Percentiles rank a stretch among this genome's conserved stretches.
phyloP scores from a whole-genome alignment of 2,329 filamentous ascomycete species.

The Aureobasidium uvarum region DNA sequence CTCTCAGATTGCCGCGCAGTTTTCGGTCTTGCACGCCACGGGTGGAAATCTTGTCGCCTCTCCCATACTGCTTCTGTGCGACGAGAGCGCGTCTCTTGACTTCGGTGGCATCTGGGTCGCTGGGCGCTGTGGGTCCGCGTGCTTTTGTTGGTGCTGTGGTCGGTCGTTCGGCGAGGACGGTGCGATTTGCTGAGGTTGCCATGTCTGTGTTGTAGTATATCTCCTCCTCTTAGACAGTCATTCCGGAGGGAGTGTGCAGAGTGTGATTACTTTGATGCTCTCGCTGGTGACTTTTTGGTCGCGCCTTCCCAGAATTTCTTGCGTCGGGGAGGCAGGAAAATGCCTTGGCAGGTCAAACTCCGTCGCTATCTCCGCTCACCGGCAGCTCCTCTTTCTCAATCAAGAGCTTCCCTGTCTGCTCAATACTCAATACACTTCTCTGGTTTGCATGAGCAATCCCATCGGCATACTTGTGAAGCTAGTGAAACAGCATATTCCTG shows the following conservation, averaged over 20 bases:
- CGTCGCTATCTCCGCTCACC: not conserved
- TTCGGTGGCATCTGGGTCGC: slow-evolving; percentile 38
- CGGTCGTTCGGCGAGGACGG: slow-evolving; percentile 17
- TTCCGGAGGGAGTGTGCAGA: not conserved
- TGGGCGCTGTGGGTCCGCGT: slow-evolving; percentile 32
- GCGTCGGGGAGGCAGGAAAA: not conserved
- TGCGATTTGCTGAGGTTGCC: slow-evolving; percentile 8
- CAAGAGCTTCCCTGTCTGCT: not conserved
- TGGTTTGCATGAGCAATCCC: not conserved
- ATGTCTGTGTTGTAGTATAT: not conserved
- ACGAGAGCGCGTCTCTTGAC: slow-evolving; percentile 38
- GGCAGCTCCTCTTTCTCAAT: not conserved
- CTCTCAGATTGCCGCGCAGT: slow-evolving; percentile 73
- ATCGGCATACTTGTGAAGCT: no score
- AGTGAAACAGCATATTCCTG: no score
- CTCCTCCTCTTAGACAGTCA: slow-evolving; percentile 5
- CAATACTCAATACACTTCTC: not conserved
- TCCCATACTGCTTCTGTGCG: slow-evolving; percentile 70
- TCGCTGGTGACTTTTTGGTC: not conserved
- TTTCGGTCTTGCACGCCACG: slow-evolving; percentile 85
- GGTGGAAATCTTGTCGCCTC: slow-evolving; percentile 71
- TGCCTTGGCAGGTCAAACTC: not conserved
- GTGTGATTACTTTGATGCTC: not conserved
- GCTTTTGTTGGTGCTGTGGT: slow-evolving; percentile 8
- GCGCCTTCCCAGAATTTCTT: slow-evolving; percentile 22